Conservation (phyloP, 2,329 filamentous ascomycete species). For the Alternaria consortialis region DNA sequence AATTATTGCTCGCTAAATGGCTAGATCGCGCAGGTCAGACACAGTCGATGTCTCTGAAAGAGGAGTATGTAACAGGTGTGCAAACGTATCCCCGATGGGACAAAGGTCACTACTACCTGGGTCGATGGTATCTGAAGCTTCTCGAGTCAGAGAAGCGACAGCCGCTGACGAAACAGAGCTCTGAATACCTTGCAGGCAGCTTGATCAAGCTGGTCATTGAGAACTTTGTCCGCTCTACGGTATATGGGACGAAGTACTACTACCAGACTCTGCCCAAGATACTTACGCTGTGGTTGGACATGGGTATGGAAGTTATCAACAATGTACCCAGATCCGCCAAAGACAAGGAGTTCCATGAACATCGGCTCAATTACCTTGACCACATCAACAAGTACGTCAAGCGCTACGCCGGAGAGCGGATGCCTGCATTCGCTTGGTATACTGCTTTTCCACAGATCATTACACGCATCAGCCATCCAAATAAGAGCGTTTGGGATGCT, state of each 20-base stretch:
- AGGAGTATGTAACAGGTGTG: slow-evolving; percentile 78
- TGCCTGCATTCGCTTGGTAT: slow-evolving; percentile 82
- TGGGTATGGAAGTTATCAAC: slow-evolving; percentile 74
- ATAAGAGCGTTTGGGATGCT: slow-evolving; percentile 77
- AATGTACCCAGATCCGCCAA: slow-evolving; percentile 28
- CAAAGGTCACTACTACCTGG: slow-evolving; percentile 96
- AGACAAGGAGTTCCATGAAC: slow-evolving; percentile 45
- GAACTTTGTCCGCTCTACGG: slow-evolving; percentile 87
- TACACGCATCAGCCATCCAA: slow-evolving; percentile 91
- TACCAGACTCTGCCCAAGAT: slow-evolving; percentile 93
- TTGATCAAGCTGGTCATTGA: slow-evolving; percentile 89
- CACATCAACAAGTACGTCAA: slow-evolving; percentile 72
- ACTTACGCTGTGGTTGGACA: slow-evolving; percentile 91
- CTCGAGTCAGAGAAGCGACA: slow-evolving; percentile 87
- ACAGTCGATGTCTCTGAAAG: slow-evolving; percentile 78
- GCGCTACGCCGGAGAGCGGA: slow-evolving; percentile 73
- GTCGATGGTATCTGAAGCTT: slow-evolving; percentile 96
- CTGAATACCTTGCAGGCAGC: slow-evolving; percentile 74
- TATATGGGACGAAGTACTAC: slow-evolving; percentile 91
- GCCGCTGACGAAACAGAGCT: slow-evolving; percentile 73
- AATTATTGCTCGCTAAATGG: slow-evolving; percentile 94
- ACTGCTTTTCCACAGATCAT: slow-evolving; percentile 90
- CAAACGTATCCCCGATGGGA: slow-evolving; percentile 79
- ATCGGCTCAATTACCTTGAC: slow-evolving; percentile 40
- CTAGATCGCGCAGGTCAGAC: slow-evolving; percentile 94